These are phyloP conservation scores for Suhomyces bolitotheri DNA, from an alignment of 1,139 yeast genomes.

Conservation along the genomic window DNA sequence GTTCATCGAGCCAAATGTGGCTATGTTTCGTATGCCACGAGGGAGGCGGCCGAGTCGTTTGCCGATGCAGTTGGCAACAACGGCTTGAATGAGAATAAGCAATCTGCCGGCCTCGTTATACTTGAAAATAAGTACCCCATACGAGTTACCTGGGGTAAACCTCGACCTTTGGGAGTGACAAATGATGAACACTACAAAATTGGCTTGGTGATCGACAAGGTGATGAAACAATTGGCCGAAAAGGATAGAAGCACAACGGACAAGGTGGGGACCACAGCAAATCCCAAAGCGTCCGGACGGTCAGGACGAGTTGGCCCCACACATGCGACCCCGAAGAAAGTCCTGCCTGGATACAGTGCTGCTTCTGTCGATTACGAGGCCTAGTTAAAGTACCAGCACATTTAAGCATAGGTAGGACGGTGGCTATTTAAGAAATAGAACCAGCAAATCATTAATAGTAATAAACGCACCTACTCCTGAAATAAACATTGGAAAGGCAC, in stretches of 20 bases:
- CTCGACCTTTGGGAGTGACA: constrained; percentile 48
- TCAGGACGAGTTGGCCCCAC: no score
- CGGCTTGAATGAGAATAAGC: constrained; percentile 28
- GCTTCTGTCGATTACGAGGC: constrained; percentile 1
- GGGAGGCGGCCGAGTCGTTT: constrained; percentile 56
- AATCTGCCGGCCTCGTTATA: constrained; percentile 38
- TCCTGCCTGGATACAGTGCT: not conserved
- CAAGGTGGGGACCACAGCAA: constrained; percentile 1
- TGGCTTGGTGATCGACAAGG: constrained; percentile 56
- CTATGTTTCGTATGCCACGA: constrained; percentile 51
- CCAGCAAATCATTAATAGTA: no score
- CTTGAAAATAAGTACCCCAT: constrained; percentile 46
- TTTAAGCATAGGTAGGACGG: no score
- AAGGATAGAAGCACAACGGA: constrained; percentile 25
- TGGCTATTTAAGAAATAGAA: no score
- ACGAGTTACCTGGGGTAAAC: constrained; percentile 68
- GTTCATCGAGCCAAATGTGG: constrained; percentile 68
- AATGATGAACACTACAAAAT: constrained; percentile 53
- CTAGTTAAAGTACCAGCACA: no score
- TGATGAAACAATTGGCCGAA: constrained; percentile 55
- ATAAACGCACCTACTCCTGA: no score
- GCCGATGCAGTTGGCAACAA: constrained; percentile 38
- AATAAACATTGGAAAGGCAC: no score
- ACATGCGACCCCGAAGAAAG: not conserved
- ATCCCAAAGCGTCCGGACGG: not conserved